Evolutionary conservation across 345 rosid species (phyloP), one percentile per base, ranked within the genome.

Genomic region (Euclidium syriacum): DNA sequence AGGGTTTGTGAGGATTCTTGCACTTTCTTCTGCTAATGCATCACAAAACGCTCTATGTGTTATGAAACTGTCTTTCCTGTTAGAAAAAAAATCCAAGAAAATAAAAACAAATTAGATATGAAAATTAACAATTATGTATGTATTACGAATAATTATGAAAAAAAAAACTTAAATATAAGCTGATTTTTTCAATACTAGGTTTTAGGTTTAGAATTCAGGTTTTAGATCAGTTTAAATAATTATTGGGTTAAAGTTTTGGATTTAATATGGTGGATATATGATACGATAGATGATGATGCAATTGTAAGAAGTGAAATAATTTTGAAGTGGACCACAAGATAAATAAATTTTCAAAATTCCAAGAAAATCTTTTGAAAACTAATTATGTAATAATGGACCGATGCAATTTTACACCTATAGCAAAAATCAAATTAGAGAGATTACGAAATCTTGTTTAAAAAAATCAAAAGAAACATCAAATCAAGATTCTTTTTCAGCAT

Each of bases 21-120:
- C 87, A 65, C 76, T 84, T 58, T 86, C 95, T 62, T 81, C 89
- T 68, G 96, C 91, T 72, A 89, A 58, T 20, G 96, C 95, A 58
- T 89, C 96, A 32, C 96, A 89, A 47, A 89, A 89, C 10, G 96
- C 95, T 57, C 95, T 77, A 67, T 89, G 96, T 11, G 96, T 86
- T 76, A 89, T 84, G 67, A 89, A 89, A 64, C 91, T 89, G 67
- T 89, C 96, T 17, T 89, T 81, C 80, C 96, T 89, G 82, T 68
- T 22, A 68, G 8, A 16, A 39, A 52, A 10, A 2, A 12, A 46
- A 39, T 39, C 3, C 23, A 30, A 25, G 35, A 18, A 27, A 24
- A 14, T 0, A 35, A 20, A 5, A 20, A 4, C 17, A 39, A 1
- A 36, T 23, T 27, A 43, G 17, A 48, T 26, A 17, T 16, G 30